phyloP scores from a whole-genome alignment of 352 stramenopile genomes.

The Globisporangium nunn region DNA sequence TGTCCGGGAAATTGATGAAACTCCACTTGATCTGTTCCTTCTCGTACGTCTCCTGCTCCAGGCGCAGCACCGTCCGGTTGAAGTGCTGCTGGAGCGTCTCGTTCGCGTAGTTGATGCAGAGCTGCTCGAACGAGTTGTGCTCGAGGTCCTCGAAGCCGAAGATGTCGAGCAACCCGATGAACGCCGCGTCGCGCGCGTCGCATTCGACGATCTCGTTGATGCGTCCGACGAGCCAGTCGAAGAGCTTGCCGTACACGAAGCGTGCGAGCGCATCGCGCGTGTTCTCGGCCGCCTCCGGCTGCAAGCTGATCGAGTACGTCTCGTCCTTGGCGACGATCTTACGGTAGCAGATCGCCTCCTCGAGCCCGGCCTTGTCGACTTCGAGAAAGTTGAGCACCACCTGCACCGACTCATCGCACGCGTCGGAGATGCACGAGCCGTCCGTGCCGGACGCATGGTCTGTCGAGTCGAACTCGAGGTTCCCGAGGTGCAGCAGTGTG shows the following conservation, averaged over 20 bases:
- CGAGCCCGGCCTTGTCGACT: slow-evolving; percentile 81
- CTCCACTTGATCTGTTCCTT: slow-evolving; percentile 84
- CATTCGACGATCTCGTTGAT: slow-evolving; percentile 83
- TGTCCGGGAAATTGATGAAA: slow-evolving; percentile 89
- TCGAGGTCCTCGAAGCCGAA: slow-evolving; percentile 85
- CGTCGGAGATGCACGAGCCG: slow-evolving; percentile 51
- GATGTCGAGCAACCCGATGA: slow-evolving; percentile 83
- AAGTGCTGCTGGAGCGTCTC: slow-evolving; percentile 92
- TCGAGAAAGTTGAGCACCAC: slow-evolving; percentile 86
- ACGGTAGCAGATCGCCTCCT: slow-evolving; percentile 87
- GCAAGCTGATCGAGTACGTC: slow-evolving; percentile 72
- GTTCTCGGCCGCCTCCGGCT: slow-evolving; percentile 76
- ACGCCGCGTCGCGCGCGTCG: slow-evolving; percentile 37
- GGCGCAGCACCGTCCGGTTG: slow-evolving; percentile 81
- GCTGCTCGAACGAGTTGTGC: slow-evolving; percentile 93
- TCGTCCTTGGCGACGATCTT: slow-evolving; percentile 93
- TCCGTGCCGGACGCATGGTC: slow-evolving; percentile 52
- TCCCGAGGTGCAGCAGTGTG: slow-evolving; percentile 92
- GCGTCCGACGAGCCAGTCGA: slow-evolving; percentile 86
- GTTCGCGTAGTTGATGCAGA: slow-evolving; percentile 94
- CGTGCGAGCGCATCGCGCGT: slow-evolving; percentile 92
- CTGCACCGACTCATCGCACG: slow-evolving; percentile 52
- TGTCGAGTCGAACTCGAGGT: slow-evolving; percentile 87
- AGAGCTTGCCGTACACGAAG: slow-evolving; percentile 93
- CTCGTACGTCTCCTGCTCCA: slow-evolving; percentile 87